These are phyloP conservation scores for Colletotrichum sp. DNA, from an alignment of 2,329 filamentous ascomycete genomes.

Conservation along the genomic window DNA sequence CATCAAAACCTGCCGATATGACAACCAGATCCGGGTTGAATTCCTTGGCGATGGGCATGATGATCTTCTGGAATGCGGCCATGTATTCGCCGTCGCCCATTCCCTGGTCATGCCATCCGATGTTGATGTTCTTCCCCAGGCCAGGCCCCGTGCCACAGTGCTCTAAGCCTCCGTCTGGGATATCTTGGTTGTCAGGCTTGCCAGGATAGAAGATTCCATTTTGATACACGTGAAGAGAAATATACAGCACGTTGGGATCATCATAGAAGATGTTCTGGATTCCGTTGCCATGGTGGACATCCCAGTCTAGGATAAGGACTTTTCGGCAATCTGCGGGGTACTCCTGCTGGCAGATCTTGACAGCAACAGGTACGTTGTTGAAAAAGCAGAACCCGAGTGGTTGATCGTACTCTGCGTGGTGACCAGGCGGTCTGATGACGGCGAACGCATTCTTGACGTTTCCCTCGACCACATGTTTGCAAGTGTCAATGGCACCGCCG, in stretches of 20 bases:
- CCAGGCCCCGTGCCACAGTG: slow-evolving; percentile 62
- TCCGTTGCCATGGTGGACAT: slow-evolving; percentile 83
- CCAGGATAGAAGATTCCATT: slow-evolving; percentile 87
- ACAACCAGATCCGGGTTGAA: slow-evolving; percentile 96
- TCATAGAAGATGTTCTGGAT: slow-evolving; percentile 96
- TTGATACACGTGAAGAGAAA: slow-evolving; percentile 89
- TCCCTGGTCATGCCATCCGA: slow-evolving; percentile 70
- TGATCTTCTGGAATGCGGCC: slow-evolving; percentile 91
- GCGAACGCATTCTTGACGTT: slow-evolving; percentile 94
- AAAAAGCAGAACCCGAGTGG: slow-evolving; percentile 97
- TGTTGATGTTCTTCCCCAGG: slow-evolving; percentile 69
- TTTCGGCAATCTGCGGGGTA: slow-evolving; percentile 85
- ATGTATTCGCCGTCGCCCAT: slow-evolving; percentile 99
- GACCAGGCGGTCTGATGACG: slow-evolving; percentile 91
- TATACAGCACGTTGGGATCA: slow-evolving; percentile 93
- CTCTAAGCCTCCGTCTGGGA: slow-evolving; percentile 65
- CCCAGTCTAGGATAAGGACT: slow-evolving; percentile 93
- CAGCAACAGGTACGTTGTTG: slow-evolving; percentile 94
- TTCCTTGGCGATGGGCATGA: slow-evolving; percentile 95
- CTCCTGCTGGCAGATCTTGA: slow-evolving; percentile 83
- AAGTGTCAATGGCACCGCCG: slow-evolving; percentile 94
- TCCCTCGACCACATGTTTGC: slow-evolving; percentile 84
- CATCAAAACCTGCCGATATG: slow-evolving; percentile 94
- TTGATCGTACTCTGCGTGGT: slow-evolving; percentile 86
- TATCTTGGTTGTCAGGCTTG: slow-evolving; percentile 59